Percentiles rank a stretch among this genome's conserved stretches.
These are phyloP conservation scores for Candida berthetii DNA, from an alignment of 805 yeast genomes.

Conservation along the genomic window DNA sequence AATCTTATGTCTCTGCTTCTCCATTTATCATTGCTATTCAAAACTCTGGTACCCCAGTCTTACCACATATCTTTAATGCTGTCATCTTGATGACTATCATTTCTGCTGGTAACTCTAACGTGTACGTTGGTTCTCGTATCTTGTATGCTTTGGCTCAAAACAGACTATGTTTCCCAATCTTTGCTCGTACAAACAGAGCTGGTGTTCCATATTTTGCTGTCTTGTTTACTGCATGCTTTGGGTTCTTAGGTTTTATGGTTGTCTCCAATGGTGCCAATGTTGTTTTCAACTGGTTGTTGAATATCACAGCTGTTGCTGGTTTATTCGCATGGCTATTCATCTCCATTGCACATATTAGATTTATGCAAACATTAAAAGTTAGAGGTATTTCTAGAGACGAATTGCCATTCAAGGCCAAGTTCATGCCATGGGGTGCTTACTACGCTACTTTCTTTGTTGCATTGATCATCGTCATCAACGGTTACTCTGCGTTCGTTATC, in stretches of 20 bases:
- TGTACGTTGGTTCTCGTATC: slow-evolving; percentile 67
- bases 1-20: slow-evolving; percentile 45
- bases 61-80: slow-evolving; percentile 70
- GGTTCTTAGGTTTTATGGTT: slow-evolving; percentile 58
- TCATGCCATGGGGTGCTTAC: slow-evolving; percentile 64
- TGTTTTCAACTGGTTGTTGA: slow-evolving; percentile 68
- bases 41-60: slow-evolving; percentile 58
- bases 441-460: slow-evolving; percentile 50
- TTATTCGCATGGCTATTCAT: slow-evolving; percentile 69
- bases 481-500: slow-evolving; percentile 56
- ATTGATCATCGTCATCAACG: slow-evolving; percentile 64
- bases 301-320: slow-evolving; percentile 72
- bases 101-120: slow-evolving; percentile 74
- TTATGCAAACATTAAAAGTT: slow-evolving; percentile 55
- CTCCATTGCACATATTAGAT: slow-evolving; percentile 58
- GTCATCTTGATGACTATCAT: slow-evolving; percentile 62
- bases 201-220: slow-evolving; percentile 66
- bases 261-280: slow-evolving; percentile 43
- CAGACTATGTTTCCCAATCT: slow-evolving; percentile 39
- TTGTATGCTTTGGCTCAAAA: slow-evolving; percentile 57
- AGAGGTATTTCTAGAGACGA: slow-evolving; percentile 63
- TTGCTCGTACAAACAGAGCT: slow-evolving; percentile 38
- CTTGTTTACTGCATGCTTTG: slow-evolving; percentile 50
- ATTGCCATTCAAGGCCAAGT: slow-evolving; percentile 69
- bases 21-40: slow-evolving; percentile 70